A percentile compares a stretch with the other conserved stretches of the same genome.
phyloP scores from a whole-genome alignment of 1,284 basidiomycete genomes.

The Sporisorium scitamineum region DNA sequence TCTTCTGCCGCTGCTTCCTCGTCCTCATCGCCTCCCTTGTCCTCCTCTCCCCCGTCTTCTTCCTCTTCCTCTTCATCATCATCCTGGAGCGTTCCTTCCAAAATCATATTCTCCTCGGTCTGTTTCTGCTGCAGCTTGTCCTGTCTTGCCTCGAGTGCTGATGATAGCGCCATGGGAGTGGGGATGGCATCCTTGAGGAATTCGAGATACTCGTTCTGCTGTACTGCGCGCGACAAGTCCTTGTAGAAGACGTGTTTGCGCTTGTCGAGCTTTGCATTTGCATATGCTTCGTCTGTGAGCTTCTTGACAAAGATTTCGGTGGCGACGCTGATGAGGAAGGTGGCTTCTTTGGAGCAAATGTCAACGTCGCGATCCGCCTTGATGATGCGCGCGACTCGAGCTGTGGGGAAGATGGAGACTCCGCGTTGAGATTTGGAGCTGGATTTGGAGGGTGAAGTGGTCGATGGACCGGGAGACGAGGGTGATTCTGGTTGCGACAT shows the following conservation, averaged over 20 bases:
- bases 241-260: slow-evolving; percentile 60
- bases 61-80: slow-evolving; percentile 32
- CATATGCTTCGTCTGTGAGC: slow-evolving; percentile 57
- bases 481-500: slow-evolving; percentile 24
- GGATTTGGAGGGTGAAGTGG: slow-evolving; percentile 2
- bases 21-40: slow-evolving; percentile 14
- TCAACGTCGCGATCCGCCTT: slow-evolving; percentile 63
- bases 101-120: slow-evolving; percentile 39
- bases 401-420: slow-evolving; percentile 51
- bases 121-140: slow-evolving; percentile 37
- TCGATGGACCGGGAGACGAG: slow-evolving; percentile 15
- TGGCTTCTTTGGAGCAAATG: slow-evolving; percentile 63
- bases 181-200: slow-evolving; percentile 59
- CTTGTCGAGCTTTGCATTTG: slow-evolving; percentile 59
- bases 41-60: slow-evolving; percentile 29
- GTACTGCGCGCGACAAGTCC: slow-evolving; percentile 59
- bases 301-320: slow-evolving; percentile 61
- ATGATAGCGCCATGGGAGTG: slow-evolving; percentile 45
- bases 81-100: slow-evolving; percentile 40
- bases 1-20: neutral
- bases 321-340: slow-evolving; percentile 58
- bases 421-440: slow-evolving; percentile 36
- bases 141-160: slow-evolving; percentile 49
- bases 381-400: slow-evolving; percentile 59
- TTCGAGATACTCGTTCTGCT: slow-evolving; percentile 54